These are phyloP conservation scores for Retiboletus flavoniger DNA, from an alignment of 1,284 basidiomycete species.

Conservation along the genomic window DNA sequence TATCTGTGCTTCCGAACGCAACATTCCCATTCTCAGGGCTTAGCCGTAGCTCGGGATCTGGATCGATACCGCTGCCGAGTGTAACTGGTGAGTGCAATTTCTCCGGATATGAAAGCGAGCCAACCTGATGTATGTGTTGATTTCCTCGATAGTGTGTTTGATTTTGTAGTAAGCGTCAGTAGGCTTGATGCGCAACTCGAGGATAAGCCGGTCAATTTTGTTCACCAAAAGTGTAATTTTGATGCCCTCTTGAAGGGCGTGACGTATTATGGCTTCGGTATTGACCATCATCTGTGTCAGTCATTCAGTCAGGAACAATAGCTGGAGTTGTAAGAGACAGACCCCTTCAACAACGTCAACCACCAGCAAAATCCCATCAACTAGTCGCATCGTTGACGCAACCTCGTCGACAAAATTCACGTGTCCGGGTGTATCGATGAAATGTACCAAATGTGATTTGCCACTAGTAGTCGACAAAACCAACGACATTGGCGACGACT, in stretches of 20 bases:
- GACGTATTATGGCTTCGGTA: slow-evolving; percentile 82
- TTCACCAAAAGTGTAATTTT: slow-evolving; percentile 95
- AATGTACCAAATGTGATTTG: slow-evolving; percentile 91
- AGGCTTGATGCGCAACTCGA: slow-evolving; percentile 95
- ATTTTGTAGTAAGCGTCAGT: slow-evolving; percentile 98
- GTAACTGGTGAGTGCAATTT: slow-evolving; percentile 3
- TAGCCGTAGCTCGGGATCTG: slow-evolving; percentile 82
- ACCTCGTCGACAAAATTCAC: slow-evolving; percentile 98
- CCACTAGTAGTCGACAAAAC: slow-evolving; percentile 84
- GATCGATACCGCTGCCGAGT: slow-evolving; percentile 71
- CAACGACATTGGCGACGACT: slow-evolving; percentile 95
- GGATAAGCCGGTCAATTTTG: slow-evolving; percentile 96
- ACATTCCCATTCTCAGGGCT: slow-evolving; percentile 97
- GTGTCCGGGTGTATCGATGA: slow-evolving; percentile 98
- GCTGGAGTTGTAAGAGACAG: slow-evolving; percentile 30
- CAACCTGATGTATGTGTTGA: slow-evolving; percentile 92
- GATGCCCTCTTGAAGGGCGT: slow-evolving; percentile 84
- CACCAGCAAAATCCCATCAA: slow-evolving; percentile 93
- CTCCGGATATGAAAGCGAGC: slow-evolving; percentile 18
- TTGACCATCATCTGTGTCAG: slow-evolving; percentile 80
- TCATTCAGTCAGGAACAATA: slow-evolving; percentile 11
- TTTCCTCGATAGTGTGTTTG: slow-evolving; percentile 97
- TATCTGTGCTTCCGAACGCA: slow-evolving; percentile 94
- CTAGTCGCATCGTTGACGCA: slow-evolving; percentile 81
- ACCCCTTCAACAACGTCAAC: slow-evolving; percentile 96